Conservation (phyloP, 768 basidiomycete genomes). For the Leccinum ochraceum region DNA sequence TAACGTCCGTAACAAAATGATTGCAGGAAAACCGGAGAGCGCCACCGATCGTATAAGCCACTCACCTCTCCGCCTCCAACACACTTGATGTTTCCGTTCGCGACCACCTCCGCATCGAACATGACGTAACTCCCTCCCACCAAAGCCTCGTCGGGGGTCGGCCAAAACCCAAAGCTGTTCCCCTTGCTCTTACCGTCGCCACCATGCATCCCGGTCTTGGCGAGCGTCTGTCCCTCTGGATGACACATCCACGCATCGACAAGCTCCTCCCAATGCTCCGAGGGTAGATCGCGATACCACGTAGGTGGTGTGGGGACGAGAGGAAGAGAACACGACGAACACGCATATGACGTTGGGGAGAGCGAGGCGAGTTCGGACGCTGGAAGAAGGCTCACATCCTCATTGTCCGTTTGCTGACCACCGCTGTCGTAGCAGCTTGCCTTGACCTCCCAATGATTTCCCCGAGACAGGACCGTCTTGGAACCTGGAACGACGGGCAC, state of each 20-base stretch:
- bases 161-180: constrained; percentile 70
- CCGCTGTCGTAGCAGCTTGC: constrained; percentile 40
- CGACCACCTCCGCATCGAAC: constrained; percentile 63
- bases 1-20: constrained; percentile 51
- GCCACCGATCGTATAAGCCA: constrained; percentile 21
- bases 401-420: constrained; percentile 17
- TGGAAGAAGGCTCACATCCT: constrained; percentile 56
- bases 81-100: constrained; percentile 33
- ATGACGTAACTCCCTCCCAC: constrained; percentile 91
- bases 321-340: constrained; percentile 77
- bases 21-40: constrained; percentile 5
- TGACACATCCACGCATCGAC: constrained; percentile 99
- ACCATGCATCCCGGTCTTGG: constrained; percentile 45
- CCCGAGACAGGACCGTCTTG: constrained; percentile 55
- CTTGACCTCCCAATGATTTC: constrained; percentile 73
- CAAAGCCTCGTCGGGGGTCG: constrained; percentile 65
- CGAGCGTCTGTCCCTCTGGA: constrained; percentile 72
- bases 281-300: constrained; percentile 83
- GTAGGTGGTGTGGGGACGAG: constrained; percentile 54
- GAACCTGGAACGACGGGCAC: constrained; percentile 59
- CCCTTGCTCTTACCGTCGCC: constrained; percentile 22
- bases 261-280: constrained; percentile 96
- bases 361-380: constrained; percentile 60
- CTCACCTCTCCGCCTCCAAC: constrained; percentile 47
- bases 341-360: constrained; percentile 67